Evolutionary conservation across 2,329 filamentous ascomycete genomes (phyloP).

Genomic region (Malbranchea cinnamomea): DNA sequence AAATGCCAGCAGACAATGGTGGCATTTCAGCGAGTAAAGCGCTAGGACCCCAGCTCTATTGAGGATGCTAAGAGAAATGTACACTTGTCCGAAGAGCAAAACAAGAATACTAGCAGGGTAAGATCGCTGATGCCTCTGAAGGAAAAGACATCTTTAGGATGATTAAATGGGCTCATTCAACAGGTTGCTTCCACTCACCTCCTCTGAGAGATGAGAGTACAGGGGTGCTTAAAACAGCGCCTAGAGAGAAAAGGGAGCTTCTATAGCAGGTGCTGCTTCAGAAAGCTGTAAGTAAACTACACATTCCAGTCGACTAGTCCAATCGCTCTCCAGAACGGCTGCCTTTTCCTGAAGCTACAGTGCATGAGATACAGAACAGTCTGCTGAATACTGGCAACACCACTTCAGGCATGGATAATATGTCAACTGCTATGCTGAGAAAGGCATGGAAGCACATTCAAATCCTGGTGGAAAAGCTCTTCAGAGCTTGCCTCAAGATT

Average conservation of each 20-base stretch:
- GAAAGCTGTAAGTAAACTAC: neutral
- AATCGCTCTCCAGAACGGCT: neutral
- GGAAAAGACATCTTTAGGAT: constrained; percentile 3
- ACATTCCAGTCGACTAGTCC: constrained; percentile 1
- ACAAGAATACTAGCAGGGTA: constrained; percentile 1
- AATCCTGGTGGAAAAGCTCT: constrained; percentile 6
- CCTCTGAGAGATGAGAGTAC: neutral
- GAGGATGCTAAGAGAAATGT: constrained; percentile 2
- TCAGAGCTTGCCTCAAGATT: constrained; percentile 9
- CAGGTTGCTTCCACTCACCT: constrained; percentile 3
- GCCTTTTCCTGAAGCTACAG: constrained; percentile 1
- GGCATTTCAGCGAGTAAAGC: neutral
- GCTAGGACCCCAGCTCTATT: neutral
- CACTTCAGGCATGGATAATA: neutral
- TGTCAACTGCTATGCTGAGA: neutral
- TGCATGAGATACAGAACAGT: constrained; percentile 1
- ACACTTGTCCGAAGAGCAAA: constrained; percentile 1
- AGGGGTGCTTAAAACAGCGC: constrained; percentile 1
- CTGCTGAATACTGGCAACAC: constrained; percentile 1
- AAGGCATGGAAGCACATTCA: constrained; percentile 2
- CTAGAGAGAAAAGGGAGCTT: neutral
- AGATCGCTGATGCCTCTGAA: constrained; percentile 1
- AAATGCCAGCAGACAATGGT: neutral
- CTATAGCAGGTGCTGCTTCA: constrained; percentile 1
- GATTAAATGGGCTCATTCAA: constrained; percentile 4